These are phyloP conservation scores for Penicillium fimorum DNA, from an alignment of 495 filamentous ascomycete genomes.

Conservation along the genomic window DNA sequence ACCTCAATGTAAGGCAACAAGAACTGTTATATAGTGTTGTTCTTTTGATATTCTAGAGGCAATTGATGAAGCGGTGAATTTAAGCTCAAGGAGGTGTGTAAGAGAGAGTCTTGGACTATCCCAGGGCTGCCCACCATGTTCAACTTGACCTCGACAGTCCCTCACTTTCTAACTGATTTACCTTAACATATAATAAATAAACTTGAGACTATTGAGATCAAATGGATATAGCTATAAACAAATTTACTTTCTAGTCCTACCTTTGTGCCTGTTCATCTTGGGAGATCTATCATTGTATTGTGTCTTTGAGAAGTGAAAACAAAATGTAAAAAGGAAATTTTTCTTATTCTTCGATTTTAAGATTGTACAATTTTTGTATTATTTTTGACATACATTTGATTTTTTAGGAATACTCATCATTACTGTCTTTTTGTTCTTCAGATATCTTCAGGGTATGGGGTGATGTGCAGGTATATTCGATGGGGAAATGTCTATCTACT, in stretches of 20 bases:
- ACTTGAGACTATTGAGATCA: not conserved
- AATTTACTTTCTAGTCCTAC: not conserved
- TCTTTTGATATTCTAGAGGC: not conserved
- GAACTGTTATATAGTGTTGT: not conserved
- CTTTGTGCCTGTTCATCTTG: not conserved
- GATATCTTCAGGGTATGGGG: conserved; percentile 11
- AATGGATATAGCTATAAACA: not conserved
- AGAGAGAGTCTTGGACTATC: not conserved
- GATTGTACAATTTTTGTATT: not conserved
- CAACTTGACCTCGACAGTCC: not conserved
- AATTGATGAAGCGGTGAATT: not conserved
- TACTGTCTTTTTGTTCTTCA: conserved; percentile 3
- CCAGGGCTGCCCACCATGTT: not conserved
- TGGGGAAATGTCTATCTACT: conserved; percentile 45
- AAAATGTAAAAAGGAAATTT: not conserved
- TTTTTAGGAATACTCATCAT: not conserved
- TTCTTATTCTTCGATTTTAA: not conserved
- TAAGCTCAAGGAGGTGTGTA: not conserved
- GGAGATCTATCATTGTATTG: not conserved
- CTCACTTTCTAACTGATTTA: not conserved
- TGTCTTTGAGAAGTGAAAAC: not conserved
- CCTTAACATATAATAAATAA: not conserved
- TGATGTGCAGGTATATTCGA: conserved; percentile 41
- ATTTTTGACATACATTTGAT: not conserved
- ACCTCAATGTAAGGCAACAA: not conserved